These are phyloP conservation scores for Porcisia deanei DNA, from an alignment of 208 protist genomes.

Conservation along the genomic window DNA sequence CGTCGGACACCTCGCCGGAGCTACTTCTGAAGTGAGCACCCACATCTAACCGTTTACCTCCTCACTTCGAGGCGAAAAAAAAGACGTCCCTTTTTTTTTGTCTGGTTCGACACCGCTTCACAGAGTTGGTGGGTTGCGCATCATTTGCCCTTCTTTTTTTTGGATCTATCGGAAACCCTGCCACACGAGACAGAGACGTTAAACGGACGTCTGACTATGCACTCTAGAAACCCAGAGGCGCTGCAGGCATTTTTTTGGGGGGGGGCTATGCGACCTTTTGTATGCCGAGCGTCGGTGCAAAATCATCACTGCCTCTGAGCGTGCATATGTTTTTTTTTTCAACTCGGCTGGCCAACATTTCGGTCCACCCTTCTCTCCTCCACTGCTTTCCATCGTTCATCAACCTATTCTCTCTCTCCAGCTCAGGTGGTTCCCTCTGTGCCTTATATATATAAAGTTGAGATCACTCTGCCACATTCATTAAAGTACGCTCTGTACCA, in stretches of 20 bases:
- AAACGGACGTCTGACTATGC: background rate
- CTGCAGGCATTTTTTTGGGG: background rate
- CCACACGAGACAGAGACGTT: background rate
- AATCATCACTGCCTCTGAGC: background rate
- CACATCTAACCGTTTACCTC: background rate
- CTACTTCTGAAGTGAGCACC: slow-evolving; percentile 7
- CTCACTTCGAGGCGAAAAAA: background rate
- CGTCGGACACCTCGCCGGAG: slow-evolving; percentile 5
- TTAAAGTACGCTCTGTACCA: background rate
- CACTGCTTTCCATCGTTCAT: background rate
- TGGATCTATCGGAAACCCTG: background rate
- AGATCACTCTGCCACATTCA: background rate
- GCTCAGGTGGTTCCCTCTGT: background rate
- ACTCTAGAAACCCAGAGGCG: background rate
- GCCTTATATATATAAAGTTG: background rate
- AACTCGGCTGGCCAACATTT: background rate
- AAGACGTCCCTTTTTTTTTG: background rate
- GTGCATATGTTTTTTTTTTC: background rate
- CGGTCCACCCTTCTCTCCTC: background rate
- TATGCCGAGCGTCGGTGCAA: background rate
- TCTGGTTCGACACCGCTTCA: too few species aligned
- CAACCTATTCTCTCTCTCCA: background rate
- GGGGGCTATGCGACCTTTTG: background rate
- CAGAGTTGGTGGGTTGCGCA: too few species aligned
- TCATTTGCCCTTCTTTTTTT: background rate